Percentiles rank a stretch among this genome's conserved stretches.
phyloP scores from a whole-genome alignment of 306 rosid species.

The Sphenostylis stenocarpa region DNA sequence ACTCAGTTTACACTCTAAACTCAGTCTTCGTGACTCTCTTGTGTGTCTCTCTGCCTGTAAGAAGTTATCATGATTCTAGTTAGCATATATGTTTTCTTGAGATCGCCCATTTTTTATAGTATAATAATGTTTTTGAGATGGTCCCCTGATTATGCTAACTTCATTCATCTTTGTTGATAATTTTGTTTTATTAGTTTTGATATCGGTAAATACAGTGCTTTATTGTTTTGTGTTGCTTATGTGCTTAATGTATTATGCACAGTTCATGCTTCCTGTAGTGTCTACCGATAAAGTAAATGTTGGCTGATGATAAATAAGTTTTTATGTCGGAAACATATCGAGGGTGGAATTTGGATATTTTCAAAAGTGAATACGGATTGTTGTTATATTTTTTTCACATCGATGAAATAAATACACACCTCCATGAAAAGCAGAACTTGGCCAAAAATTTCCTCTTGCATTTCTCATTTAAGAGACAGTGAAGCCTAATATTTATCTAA shows the following conservation, averaged over 20 bases:
- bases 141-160: constrained; percentile 13
- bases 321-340: neutral
- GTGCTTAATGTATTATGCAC: neutral
- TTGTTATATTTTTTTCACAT: neutral
- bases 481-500: constrained; percentile 2
- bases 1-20: neutral
- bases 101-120: constrained; percentile 1
- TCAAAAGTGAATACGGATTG: constrained; percentile 1
- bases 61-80: constrained; percentile 17
- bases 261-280: neutral
- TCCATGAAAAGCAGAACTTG: constrained; percentile 84
- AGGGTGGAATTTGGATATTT: constrained; percentile 1
- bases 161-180: constrained; percentile 22
- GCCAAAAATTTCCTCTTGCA: constrained; percentile 90
- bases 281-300: neutral
- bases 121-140: neutral
- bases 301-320: neutral
- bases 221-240: neutral
- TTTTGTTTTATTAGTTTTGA: constrained; percentile 27
- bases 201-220: neutral
- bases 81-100: constrained; percentile 3
- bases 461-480: too few relatives aligned
- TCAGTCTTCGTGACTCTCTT: neutral
- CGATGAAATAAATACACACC: constrained; percentile 41
- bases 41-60: neutral